Evolutionary conservation across 768 basidiomycete genomes (phyloP).

Genomic region (Phallus indusiatus): DNA sequence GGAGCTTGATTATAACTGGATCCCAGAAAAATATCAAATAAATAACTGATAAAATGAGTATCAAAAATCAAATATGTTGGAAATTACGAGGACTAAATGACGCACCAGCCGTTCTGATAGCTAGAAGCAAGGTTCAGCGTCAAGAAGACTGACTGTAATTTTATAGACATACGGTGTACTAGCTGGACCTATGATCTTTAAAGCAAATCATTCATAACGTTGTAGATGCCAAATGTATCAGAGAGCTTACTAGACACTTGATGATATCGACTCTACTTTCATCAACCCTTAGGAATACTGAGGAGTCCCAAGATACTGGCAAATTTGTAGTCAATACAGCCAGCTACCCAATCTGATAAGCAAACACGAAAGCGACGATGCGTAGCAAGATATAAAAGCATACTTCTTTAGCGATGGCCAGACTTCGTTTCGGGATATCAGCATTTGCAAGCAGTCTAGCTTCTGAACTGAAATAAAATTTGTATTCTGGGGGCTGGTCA

Average conservation of each 20-base stretch:
- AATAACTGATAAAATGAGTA: conserved; percentile 30
- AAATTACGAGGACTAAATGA: conserved; percentile 3
- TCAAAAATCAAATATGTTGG: conserved; percentile 6
- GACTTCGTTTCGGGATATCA: conserved; percentile 82
- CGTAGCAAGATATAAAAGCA: conserved; percentile 1
- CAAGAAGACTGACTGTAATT: background rate
- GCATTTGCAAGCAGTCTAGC: conserved; percentile 76
- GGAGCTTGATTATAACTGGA: conserved; percentile 83
- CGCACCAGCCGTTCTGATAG: conserved; percentile 86
- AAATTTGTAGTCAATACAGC: conserved; percentile 90
- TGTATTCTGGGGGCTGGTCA: conserved; percentile 54
- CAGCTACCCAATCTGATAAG: conserved; percentile 40
- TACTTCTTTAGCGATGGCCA: conserved; percentile 94
- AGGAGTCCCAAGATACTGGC: conserved; percentile 92
- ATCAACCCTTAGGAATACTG: conserved; percentile 87
- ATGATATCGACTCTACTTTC: conserved; percentile 88
- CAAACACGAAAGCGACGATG: background rate
- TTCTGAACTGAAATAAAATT: conserved; percentile 75
- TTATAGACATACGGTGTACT: conserved; percentile 65
- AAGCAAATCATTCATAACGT: background rate
- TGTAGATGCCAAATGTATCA: background rate
- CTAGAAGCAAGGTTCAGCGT: conserved; percentile 27
- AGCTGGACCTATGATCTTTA: conserved; percentile 74
- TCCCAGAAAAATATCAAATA: conserved; percentile 92
- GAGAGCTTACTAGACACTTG: conserved; percentile 47